phyloP scores from a whole-genome alignment of 2,329 filamentous ascomycete genomes.

The Colletotrichum higginsianum region DNA sequence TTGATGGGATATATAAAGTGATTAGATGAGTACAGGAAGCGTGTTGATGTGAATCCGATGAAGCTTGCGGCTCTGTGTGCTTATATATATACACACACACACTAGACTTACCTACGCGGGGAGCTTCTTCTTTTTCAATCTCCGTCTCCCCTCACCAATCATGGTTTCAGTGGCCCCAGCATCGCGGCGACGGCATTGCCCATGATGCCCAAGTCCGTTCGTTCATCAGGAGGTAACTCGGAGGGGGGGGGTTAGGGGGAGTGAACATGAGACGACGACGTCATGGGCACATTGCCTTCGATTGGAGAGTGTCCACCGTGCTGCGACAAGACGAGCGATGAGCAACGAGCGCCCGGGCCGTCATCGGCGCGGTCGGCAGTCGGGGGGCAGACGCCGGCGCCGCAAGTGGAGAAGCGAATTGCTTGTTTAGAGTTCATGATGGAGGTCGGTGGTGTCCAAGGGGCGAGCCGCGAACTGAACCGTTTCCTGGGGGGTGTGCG shows the following conservation, averaged over 20 bases:
- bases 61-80: neutral
- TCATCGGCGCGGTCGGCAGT: conserved; percentile 32
- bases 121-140: too few species aligned
- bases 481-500: too few species aligned
- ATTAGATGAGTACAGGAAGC: too few species aligned
- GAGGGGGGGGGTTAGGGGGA: neutral
- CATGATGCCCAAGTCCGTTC: conserved; percentile 18
- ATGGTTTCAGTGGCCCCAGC: neutral
- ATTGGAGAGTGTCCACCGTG: conserved; percentile 17
- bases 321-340: conserved; percentile 5
- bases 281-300: conserved; percentile 29
- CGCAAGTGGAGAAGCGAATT: conserved; percentile 1
- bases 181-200: conserved; percentile 7
- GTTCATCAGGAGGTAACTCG: conserved; percentile 28
- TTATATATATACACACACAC: conserved; percentile 14
- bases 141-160: neutral
- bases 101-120: too few species aligned
- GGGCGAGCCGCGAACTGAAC: conserved; percentile 32
- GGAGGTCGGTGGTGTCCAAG: conserved; percentile 29
- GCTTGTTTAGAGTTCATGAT: neutral
- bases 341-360: conserved; percentile 6
- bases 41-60: too few species aligned
- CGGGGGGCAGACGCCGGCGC: conserved; percentile 17
- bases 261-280: conserved; percentile 29
- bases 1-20: too few species aligned